Conservation (phyloP, 2,329 filamentous ascomycete species). For the Trichophyton simii region DNA sequence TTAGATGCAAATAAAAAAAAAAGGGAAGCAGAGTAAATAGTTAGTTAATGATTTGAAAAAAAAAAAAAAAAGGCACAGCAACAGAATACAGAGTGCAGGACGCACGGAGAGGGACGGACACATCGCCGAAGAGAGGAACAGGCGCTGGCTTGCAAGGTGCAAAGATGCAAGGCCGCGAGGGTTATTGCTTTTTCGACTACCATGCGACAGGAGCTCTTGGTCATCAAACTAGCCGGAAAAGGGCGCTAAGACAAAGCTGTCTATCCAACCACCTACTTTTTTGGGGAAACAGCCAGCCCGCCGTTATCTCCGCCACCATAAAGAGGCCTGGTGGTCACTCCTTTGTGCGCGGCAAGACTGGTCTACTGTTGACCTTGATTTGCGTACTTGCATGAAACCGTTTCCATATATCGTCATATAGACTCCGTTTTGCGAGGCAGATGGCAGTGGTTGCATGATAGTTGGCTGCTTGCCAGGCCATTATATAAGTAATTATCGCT, state of each 20-base stretch:
- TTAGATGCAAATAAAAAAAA: neutral
- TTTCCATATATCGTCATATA: no score
- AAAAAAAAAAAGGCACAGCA: neutral
- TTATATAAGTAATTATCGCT: no score
- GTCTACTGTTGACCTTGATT: no score
- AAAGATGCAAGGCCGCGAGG: neutral
- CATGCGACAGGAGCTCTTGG: neutral
- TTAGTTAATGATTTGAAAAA: neutral
- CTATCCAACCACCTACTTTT: constrained; percentile 3
- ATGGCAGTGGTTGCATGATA: no score
- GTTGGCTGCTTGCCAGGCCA: no score
- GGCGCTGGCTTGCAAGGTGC: neutral
- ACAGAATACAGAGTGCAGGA: neutral
- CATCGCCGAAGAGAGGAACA: neutral
- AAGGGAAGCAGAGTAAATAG: no score
- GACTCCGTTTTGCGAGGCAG: no score
- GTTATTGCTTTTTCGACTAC: neutral
- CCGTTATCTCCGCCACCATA: neutral
- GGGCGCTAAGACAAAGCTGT: constrained; percentile 6
- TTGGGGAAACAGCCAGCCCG: neutral
- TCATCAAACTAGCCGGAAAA: neutral
- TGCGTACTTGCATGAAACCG: no score
- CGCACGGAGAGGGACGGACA: neutral
- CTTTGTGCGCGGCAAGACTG: no score
- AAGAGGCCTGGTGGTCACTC: no score